phyloP scores from a whole-genome alignment of 1,139 yeast genomes.

The Lodderomyces elongisporus region DNA sequence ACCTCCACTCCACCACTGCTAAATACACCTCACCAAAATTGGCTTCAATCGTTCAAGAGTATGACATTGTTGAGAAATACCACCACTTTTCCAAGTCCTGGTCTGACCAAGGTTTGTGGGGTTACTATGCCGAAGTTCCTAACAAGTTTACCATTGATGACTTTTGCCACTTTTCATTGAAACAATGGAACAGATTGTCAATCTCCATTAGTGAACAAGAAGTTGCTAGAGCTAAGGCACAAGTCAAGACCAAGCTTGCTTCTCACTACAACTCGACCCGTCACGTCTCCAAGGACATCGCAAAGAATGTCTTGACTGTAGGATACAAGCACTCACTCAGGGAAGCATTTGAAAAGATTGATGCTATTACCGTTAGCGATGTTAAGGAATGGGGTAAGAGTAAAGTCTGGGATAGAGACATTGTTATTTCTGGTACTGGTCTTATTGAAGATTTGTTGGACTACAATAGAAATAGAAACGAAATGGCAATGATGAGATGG shows the following conservation, averaged over 20 bases:
- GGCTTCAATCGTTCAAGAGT: slow-evolving; percentile 66
- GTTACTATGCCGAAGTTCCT: slow-evolving; percentile 63
- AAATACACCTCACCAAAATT: slow-evolving; percentile 81
- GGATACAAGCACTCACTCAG: slow-evolving; percentile 59
- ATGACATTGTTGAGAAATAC: slow-evolving; percentile 67
- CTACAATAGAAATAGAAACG: slow-evolving; percentile 80
- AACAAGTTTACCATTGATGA: slow-evolving; percentile 63
- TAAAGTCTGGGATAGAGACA: slow-evolving; percentile 77
- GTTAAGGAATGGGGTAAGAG: slow-evolving; percentile 70
- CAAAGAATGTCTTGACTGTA: slow-evolving; percentile 51
- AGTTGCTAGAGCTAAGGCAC: slow-evolving; percentile 65
- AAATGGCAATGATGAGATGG: slow-evolving; percentile 83
- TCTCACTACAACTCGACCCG: slow-evolving; percentile 39
- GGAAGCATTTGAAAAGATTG: slow-evolving; percentile 60
- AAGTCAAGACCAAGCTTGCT: slow-evolving; percentile 59
- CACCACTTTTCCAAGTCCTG: slow-evolving; percentile 67
- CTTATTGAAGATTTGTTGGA: slow-evolving; percentile 79
- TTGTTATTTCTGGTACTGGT: slow-evolving; percentile 78
- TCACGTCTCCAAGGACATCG: slow-evolving; percentile 55
- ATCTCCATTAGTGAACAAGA: slow-evolving; percentile 71
- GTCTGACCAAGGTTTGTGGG: slow-evolving; percentile 81
- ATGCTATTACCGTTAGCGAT: slow-evolving; percentile 54
- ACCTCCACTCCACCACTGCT: slow-evolving; percentile 49
- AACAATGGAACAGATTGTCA: slow-evolving; percentile 83
- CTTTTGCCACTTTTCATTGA: slow-evolving; percentile 69